Evolutionary conservation across 768 basidiomycete species (phyloP).

Genomic region (Hygrophorus pudorinus): DNA sequence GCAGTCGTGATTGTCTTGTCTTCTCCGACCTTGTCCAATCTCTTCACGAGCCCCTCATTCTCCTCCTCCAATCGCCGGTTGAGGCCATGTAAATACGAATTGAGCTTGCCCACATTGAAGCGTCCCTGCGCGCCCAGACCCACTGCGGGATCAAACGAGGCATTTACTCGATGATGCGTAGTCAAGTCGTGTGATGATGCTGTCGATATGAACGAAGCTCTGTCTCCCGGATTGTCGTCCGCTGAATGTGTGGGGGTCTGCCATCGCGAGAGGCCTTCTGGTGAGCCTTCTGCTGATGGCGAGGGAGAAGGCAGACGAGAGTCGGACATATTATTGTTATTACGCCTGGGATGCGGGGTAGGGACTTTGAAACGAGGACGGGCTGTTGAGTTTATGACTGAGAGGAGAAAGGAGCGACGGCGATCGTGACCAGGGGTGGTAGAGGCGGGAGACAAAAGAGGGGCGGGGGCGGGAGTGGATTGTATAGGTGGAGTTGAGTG

Average conservation of each 20-base stretch:
- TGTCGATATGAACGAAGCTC: constrained; percentile 68
- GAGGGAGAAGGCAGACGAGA: constrained; percentile 23
- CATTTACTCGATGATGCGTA: constrained; percentile 69
- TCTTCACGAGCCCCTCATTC: constrained; percentile 56
- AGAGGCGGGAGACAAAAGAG: constrained; percentile 57
- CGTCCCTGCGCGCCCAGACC: constrained; percentile 59
- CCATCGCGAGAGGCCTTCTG: constrained; percentile 17
- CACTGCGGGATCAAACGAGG: constrained; percentile 79
- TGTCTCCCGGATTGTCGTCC: constrained; percentile 42
- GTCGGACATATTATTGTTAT: constrained; percentile 23
- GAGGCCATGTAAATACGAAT: constrained; percentile 76
- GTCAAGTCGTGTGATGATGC: constrained; percentile 86
- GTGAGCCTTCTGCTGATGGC: constrained; percentile 10
- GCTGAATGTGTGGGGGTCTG: constrained; percentile 27
- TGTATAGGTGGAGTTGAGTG: constrained; percentile 57
- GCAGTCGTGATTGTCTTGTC: constrained; percentile 26
- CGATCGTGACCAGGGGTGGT: constrained; percentile 54
- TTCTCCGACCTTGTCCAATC: constrained; percentile 46
- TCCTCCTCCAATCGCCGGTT: constrained; percentile 81
- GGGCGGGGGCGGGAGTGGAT: constrained; percentile 42
- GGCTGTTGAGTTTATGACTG: constrained; percentile 74
- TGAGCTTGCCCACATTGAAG: constrained; percentile 81
- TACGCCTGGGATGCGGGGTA: constrained; percentile 48
- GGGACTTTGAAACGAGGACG: constrained; percentile 60
- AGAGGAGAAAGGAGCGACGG: constrained; percentile 73